Conservation (phyloP, 495 filamentous ascomycete genomes). For the Penicillium lagena region DNA sequence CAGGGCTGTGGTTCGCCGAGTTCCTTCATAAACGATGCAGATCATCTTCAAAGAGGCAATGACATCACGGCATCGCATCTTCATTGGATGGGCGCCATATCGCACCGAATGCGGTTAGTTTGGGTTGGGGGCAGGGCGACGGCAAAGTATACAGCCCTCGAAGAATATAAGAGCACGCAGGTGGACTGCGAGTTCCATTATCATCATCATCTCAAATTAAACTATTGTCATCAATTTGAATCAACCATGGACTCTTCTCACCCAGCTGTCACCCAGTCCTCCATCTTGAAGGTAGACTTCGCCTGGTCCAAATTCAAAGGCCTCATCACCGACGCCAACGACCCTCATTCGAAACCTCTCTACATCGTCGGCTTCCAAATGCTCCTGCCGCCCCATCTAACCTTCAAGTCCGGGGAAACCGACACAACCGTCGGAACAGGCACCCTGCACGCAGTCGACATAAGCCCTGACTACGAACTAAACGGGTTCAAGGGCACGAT, state of each 20-base stretch:
- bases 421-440: constrained; percentile 17
- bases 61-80: background rate
- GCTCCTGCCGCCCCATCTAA: constrained; percentile 7
- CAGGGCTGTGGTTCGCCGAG: no score
- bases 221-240: background rate
- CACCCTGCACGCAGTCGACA: constrained; percentile 17
- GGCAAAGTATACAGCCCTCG: background rate
- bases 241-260: background rate
- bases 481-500: constrained; percentile 16
- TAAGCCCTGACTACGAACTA: constrained; percentile 22
- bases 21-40: no score
- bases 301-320: constrained; percentile 21
- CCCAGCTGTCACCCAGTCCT: background rate
- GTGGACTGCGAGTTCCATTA: background rate
- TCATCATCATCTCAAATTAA: background rate
- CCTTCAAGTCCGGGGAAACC: background rate
- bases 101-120: background rate
- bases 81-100: background rate
- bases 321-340: constrained; percentile 9
- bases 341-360: constrained; percentile 4
- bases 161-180: background rate
- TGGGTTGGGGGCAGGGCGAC: background rate
- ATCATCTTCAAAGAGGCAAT: background rate
- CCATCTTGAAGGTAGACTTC: constrained; percentile 11
- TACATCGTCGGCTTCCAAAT: constrained; percentile 15